A percentile compares a stretch with the other conserved stretches of the same genome.
phyloP scores from a whole-genome alignment of 192 early-diverging fungal genomes.

The Umbelopsis sp. region DNA sequence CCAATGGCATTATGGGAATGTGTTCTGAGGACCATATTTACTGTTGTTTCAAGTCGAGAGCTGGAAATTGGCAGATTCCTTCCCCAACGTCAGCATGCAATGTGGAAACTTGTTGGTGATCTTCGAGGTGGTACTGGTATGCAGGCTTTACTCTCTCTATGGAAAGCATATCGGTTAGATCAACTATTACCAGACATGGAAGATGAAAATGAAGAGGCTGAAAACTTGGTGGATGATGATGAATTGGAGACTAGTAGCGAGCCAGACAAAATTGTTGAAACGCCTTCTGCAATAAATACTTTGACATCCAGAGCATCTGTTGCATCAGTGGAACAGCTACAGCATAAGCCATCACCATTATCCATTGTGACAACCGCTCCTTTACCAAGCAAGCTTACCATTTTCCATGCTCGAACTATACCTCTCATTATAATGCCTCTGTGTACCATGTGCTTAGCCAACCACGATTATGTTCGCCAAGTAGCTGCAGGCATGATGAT shows the following conservation, averaged over 20 bases:
- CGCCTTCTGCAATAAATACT: neutral
- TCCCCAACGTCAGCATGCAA: conserved; percentile 55
- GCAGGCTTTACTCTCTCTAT: conserved; percentile 53
- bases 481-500: conserved; percentile 36
- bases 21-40: conserved; percentile 27
- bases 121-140: conserved; percentile 56
- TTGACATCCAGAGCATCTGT: neutral
- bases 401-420: conserved; percentile 19
- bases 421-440: conserved; percentile 35
- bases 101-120: conserved; percentile 62
- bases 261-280: neutral
- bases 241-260: neutral
- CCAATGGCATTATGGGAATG: conserved; percentile 18
- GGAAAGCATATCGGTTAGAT: conserved; percentile 37
- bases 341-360: neutral
- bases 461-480: conserved; percentile 40
- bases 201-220: neutral
- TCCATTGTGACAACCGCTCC: neutral
- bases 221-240: neutral
- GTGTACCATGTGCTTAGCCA: conserved; percentile 38
- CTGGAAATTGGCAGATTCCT: conserved; percentile 60
- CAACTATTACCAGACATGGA: neutral
- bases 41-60: conserved; percentile 53
- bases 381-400: neutral
- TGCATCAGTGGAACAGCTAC: neutral